phyloP scores from a whole-genome alignment of 1,284 basidiomycete genomes.

The Anthracocystis walkeri region DNA sequence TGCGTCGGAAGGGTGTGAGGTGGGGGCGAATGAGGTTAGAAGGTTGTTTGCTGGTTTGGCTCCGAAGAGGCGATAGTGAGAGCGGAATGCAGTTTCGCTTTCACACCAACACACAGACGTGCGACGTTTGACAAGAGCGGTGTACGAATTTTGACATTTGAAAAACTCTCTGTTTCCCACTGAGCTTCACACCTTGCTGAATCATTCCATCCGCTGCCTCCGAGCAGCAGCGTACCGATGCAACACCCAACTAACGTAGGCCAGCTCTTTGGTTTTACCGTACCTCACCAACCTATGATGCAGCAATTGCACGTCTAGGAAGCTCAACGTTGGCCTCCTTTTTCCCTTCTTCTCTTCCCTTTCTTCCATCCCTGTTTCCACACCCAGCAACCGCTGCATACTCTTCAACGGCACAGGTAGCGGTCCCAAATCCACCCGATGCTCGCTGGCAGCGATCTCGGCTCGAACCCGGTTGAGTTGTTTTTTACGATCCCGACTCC shows the following conservation, averaged over 20 bases:
- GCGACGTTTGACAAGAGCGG: too few relatives aligned
- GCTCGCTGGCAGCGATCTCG: background rate
- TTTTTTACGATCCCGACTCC: background rate
- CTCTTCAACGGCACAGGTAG: slow-evolving; percentile 20
- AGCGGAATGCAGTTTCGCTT: too few relatives aligned
- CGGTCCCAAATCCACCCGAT: slow-evolving; percentile 19
- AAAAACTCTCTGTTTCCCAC: too few relatives aligned
- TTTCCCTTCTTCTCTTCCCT: background rate
- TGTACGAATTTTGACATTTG: too few relatives aligned
- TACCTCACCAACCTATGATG: slow-evolving; percentile 58
- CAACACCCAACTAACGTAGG: slow-evolving; percentile 33
- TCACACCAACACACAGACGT: background rate
- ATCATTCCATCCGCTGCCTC: background rate
- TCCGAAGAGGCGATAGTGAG: slow-evolving; percentile 19
- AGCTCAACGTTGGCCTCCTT: slow-evolving; percentile 34
- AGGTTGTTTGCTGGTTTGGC: slow-evolving; percentile 30
- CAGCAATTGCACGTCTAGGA: slow-evolving; percentile 56
- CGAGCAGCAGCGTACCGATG: slow-evolving; percentile 22
- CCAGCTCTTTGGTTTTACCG: slow-evolving; percentile 20
- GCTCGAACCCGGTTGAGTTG: background rate
- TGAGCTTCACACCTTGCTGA: too few relatives aligned
- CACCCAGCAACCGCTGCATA: background rate
- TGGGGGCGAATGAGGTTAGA: slow-evolving; percentile 34
- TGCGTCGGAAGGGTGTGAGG: slow-evolving; percentile 21
- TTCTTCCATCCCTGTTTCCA: background rate